These are phyloP conservation scores for Tetradesmus lagerheimii DNA, from an alignment of 139 green algal genomes.

Conservation along the genomic window DNA sequence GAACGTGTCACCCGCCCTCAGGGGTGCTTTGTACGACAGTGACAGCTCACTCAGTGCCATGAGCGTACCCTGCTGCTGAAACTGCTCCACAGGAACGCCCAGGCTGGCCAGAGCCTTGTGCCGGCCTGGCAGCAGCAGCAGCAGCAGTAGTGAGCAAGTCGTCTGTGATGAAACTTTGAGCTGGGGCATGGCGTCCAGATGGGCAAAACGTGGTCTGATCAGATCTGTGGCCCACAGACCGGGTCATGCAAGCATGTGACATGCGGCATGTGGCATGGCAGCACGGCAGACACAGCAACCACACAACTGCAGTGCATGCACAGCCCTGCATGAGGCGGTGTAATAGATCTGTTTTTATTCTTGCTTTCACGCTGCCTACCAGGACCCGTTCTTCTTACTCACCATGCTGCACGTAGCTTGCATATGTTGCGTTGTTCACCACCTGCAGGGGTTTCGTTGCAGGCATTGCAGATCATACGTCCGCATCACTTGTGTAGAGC, in stretches of 20 bases:
- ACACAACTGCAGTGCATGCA: no score
- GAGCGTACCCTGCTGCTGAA: constrained; percentile 19
- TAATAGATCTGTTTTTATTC: no score
- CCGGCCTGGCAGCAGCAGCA: constrained; percentile 2
- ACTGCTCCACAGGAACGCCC: constrained; percentile 17
- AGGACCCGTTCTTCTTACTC: no score
- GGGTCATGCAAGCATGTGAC: no score
- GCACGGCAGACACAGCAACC: no score
- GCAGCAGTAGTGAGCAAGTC: background rate
- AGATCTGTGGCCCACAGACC: no score
- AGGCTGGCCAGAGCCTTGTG: constrained; percentile 31
- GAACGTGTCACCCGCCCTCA: constrained; percentile 40
- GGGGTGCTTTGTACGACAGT: constrained; percentile 47
- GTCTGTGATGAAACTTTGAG: no score
- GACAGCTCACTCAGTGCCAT: constrained; percentile 50
- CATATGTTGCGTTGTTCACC: constrained; percentile 53
- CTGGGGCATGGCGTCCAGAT: no score
- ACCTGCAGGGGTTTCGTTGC: background rate
- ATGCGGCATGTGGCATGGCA: no score
- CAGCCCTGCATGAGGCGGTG: no score
- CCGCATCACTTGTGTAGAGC: background rate
- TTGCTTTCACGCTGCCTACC: no score
- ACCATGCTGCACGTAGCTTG: constrained; percentile 52
- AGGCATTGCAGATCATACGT: background rate
- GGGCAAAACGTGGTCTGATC: no score